Evolutionary conservation across 345 rosid species (phyloP).

Genomic region (Eutrema yunnanense): DNA sequence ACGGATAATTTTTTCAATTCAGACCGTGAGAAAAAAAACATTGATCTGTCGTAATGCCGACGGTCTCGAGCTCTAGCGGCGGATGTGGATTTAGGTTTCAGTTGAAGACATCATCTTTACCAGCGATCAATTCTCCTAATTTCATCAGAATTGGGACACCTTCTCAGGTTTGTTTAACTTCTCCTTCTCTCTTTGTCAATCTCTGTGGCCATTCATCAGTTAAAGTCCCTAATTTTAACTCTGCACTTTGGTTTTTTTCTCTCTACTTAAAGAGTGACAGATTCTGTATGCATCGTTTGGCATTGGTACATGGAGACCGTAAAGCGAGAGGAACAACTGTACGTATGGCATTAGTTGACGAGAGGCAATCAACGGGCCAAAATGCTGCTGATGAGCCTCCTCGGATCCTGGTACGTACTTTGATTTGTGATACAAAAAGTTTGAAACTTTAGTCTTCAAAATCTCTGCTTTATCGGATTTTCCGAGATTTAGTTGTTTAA

Average conservation of each 20-base stretch:
- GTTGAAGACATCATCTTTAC: not conserved
- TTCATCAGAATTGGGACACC: constrained; percentile 3
- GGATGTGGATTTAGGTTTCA: not conserved
- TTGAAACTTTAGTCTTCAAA: not conserved
- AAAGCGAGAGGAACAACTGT: constrained; percentile 18
- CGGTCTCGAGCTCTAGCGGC: constrained; percentile 20
- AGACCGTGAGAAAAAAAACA: not conserved
- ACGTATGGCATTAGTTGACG: constrained; percentile 66
- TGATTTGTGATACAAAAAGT: not conserved
- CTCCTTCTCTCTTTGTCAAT: not conserved
- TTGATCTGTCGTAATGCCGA: constrained; percentile 16
- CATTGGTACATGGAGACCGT: constrained; percentile 17
- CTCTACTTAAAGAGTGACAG: constrained; percentile 35
- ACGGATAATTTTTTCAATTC: not conserved
- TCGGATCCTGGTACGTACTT: constrained; percentile 45
- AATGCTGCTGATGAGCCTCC: constrained; percentile 41
- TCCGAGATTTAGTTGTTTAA: not conserved
- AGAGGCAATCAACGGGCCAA: constrained; percentile 43
- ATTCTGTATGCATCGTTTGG: constrained; percentile 27
- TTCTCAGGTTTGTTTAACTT: constrained; percentile 4
- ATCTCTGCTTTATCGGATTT: no score
- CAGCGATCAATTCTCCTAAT: not conserved
- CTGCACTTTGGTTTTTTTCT: not conserved
- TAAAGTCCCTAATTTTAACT: not conserved
- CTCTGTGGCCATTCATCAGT: not conserved